Base-by-base conservation (phyloP, 495 filamentous ascomycete species). In the Tirmania nivea region DNA sequence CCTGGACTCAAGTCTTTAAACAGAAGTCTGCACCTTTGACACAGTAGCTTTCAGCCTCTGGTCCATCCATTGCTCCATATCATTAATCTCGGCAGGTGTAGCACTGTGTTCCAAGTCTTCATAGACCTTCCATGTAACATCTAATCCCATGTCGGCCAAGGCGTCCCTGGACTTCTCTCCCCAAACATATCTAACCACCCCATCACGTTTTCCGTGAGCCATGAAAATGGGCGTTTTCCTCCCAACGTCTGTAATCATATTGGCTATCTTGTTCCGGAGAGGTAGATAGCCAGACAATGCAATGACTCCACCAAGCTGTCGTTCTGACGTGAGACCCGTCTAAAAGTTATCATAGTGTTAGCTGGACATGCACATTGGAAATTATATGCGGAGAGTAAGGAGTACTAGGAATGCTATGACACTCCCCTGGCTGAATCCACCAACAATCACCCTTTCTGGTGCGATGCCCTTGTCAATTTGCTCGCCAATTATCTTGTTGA, bases 251-350 rank as follows among this genome's bases (percentile, higher is more conserved):
- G 57, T 72, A 74, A 25, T 81, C 67, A 81, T 73, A 39, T 75
- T 74, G 63, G 75, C 69, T 59, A 93, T 69, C 60, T 84, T 88
- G 51, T 75, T 70, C 59, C 77, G 77, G 49, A 95, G 69, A 10
- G 86, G 70, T 60, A 95, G 67, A 62, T 93, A 97, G 56, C 76
- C 80, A 10, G 83, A 89, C 48, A 97, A 71, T 10, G 79, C 86
- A 57, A 94, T 80, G 52, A 97, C 82, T 56, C 89, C 89, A 10
- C 79, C 90, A 10, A 97, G 72, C 68, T 84, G 86, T 54, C 77
- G 70, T 54, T 76, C 74, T 55, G 68, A 73, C 1, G 85, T 94
- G 47, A 94, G 60, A 6, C 85, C 87, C 0, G 78, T 69, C 62
- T 65, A 35, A 34, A 3, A 31, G 25, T 31, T 31, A 31, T n/a